A percentile compares a stretch with the other conserved stretches of the same genome.
Evolutionary conservation across 306 rosid species (phyloP).

Genomic region (Arachis hypogaea): DNA sequence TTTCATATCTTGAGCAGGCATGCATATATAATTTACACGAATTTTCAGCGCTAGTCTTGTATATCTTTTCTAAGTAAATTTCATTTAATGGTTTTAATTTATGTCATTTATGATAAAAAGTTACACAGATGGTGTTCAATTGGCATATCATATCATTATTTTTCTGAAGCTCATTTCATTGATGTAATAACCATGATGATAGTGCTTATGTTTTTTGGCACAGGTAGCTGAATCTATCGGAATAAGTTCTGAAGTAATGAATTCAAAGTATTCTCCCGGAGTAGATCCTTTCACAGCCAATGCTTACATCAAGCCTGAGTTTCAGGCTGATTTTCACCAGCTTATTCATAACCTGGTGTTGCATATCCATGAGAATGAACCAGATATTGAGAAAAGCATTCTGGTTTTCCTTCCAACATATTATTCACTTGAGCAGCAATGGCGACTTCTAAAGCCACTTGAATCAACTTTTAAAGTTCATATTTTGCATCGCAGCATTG

Average conservation of each 20-base stretch:
- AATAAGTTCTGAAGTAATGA: conserved; percentile 45
- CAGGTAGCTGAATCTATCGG: conserved; percentile 67
- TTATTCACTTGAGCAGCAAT: conserved; percentile 74
- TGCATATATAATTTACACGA: conserved; percentile 19
- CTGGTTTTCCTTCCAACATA: conserved; percentile 93
- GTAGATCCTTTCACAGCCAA: conserved; percentile 43
- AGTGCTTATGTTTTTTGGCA: conserved; percentile 30
- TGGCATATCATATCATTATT: not conserved
- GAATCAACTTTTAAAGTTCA: conserved; percentile 73
- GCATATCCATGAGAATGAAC: conserved; percentile 74
- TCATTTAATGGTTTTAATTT: conserved; percentile 34
- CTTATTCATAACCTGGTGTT: conserved; percentile 75
- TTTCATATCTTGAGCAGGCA: conserved; percentile 86
- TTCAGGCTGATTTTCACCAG: conserved; percentile 55
- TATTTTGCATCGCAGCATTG: conserved; percentile 86
- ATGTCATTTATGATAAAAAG: conserved; percentile 8
- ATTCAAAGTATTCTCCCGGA: conserved; percentile 47
- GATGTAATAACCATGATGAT: conserved; percentile 32
- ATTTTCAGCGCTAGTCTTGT: conserved; percentile 23
- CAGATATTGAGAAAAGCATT: conserved; percentile 87
- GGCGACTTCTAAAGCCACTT: conserved; percentile 72
- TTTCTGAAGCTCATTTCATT: conserved; percentile 30
- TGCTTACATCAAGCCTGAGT: conserved; percentile 23
- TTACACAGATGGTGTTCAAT: conserved; percentile 5
- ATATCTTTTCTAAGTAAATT: conserved; percentile 16